Evolutionary conservation across 306 rosid genomes (phyloP), one percentile per base, ranked within the genome.

Genomic region (Datisca glomerata): DNA sequence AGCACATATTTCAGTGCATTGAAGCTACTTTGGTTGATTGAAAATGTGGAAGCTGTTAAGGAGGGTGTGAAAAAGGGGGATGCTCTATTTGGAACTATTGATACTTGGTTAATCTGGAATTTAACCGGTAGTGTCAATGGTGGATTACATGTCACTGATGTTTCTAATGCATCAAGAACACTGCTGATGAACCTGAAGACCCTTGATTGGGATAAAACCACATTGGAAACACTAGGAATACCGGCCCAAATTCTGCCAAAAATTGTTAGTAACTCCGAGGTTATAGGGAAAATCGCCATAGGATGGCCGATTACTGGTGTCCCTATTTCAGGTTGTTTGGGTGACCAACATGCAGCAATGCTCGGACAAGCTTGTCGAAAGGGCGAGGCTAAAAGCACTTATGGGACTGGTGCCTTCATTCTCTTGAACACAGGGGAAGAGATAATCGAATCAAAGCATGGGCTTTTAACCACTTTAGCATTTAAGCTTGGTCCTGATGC

Each of bases 261-360:
- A 46, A 89, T 89, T 52, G 51, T 80, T 7, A 83, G 86, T 17
- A 83, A 89, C 45, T 61, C 95, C 18, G 97, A 89, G 66, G 2
- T 77, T 14, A 83, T 89, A 21, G 97, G 95, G 32, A 43, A 80
- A 0, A 42, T 89, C 47, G 31, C 52, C 24, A 2, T 44, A 3
- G 85, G 86, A 23, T 89, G 97, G 95, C 86, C 93, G 7, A 43
- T 83, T 37, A n/a, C 89, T 2, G 93, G 81, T 12, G 18, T 83
- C 49, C 91, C 86, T 1, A 83, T 89, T 32, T 24, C 93, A 0
- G 95, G 97, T 2, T 89, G 95, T 60, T 60, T 89, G 32, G 97
- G 97, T 8, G 97, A 89, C 51, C 97, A 89, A 47, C 97, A 83
- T 57, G 95, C 95, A 2, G 97, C 97, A 5, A 89, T 75, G 95